A percentile compares a stretch with the other conserved stretches of the same genome.
These are phyloP conservation scores for Venturia aucupariae DNA, from an alignment of 2,329 filamentous ascomycete species.

Conservation along the genomic window DNA sequence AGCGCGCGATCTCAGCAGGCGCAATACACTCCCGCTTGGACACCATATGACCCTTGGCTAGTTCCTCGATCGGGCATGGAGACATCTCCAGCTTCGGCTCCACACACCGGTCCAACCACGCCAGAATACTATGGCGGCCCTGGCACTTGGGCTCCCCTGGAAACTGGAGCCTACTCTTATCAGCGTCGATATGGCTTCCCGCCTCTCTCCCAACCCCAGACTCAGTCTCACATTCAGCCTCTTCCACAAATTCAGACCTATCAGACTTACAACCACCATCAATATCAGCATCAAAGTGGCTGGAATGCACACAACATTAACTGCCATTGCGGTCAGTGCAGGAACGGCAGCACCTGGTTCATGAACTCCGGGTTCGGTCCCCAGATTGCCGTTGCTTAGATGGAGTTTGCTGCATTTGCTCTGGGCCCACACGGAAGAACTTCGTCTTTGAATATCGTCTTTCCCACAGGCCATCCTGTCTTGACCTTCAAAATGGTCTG, in stretches of 20 bases:
- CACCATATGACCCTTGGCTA: slow-evolving; percentile 33
- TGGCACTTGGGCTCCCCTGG: slow-evolving; percentile 34
- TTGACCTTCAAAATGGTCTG: background rate
- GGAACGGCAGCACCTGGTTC: slow-evolving; percentile 2
- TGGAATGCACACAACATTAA: slow-evolving; percentile 8
- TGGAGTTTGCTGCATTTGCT: background rate
- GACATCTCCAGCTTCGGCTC: slow-evolving; percentile 44
- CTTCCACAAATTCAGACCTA: background rate
- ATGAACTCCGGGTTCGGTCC: background rate
- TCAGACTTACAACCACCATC: background rate
- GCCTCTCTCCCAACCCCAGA: slow-evolving; percentile 38
- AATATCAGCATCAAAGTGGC: slow-evolving; percentile 7
- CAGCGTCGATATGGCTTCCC: slow-evolving; percentile 34
- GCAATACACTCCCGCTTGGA: slow-evolving; percentile 28
- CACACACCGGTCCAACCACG: slow-evolving; percentile 44
- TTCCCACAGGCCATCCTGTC: background rate
- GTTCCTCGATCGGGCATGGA: slow-evolving; percentile 29
- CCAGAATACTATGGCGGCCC: slow-evolving; percentile 43
- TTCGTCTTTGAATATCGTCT: background rate
- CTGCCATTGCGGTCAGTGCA: slow-evolving; percentile 13
- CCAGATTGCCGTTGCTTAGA: slow-evolving; percentile 2
- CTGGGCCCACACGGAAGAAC: background rate
- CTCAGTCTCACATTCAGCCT: slow-evolving; percentile 16
- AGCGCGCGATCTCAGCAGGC: slow-evolving; percentile 31
- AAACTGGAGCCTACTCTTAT: slow-evolving; percentile 26